Percentiles rank a stretch among this genome's conserved stretches.
phyloP scores from a whole-genome alignment of 2,329 filamentous ascomycete species.

The Colletotrichum cuscutae region DNA sequence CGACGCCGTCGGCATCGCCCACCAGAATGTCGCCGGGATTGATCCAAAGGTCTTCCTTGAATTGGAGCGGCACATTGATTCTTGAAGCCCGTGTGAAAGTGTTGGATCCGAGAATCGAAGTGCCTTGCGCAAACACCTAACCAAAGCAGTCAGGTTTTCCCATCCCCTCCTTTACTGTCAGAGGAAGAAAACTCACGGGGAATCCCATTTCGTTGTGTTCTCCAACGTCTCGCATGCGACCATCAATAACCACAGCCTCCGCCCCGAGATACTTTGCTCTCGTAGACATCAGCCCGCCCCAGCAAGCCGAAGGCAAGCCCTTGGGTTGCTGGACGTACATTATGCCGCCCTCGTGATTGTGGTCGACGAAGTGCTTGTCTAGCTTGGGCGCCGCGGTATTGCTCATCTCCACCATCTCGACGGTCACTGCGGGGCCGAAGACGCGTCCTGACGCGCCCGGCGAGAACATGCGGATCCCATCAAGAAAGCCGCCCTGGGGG shows the following conservation, averaged over 20 bases:
- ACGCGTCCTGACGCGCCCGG: constrained; percentile 41
- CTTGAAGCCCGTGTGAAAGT: constrained; percentile 42
- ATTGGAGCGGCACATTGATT: constrained; percentile 42
- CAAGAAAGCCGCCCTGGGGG: constrained; percentile 40
- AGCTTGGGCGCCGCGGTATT: constrained; percentile 39
- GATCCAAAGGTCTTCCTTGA: constrained; percentile 42
- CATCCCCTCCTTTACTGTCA: not conserved
- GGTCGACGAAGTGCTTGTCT: constrained; percentile 43
- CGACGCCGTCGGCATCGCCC: constrained; percentile 43
- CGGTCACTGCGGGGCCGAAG: constrained; percentile 42
- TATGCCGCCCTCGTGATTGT: constrained; percentile 39
- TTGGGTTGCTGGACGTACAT: constrained; percentile 45
- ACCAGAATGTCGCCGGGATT: constrained; percentile 43
- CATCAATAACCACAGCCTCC: constrained; percentile 41
- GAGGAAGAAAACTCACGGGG: constrained; percentile 22
- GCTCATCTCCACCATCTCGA: constrained; percentile 42
- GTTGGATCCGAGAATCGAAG: constrained; percentile 44
- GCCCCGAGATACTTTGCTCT: constrained; percentile 42
- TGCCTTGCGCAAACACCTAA: constrained; percentile 42
- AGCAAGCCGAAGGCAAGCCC: constrained; percentile 40
- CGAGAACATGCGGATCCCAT: constrained; percentile 40
- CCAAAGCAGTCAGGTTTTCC: not conserved
- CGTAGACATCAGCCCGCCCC: constrained; percentile 44
- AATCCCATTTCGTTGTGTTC: constrained; percentile 40
- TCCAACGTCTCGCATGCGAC: constrained; percentile 42